Base-by-base conservation (phyloP, 2,329 filamentous ascomycete genomes). In the Leptographium wingfieldii region DNA sequence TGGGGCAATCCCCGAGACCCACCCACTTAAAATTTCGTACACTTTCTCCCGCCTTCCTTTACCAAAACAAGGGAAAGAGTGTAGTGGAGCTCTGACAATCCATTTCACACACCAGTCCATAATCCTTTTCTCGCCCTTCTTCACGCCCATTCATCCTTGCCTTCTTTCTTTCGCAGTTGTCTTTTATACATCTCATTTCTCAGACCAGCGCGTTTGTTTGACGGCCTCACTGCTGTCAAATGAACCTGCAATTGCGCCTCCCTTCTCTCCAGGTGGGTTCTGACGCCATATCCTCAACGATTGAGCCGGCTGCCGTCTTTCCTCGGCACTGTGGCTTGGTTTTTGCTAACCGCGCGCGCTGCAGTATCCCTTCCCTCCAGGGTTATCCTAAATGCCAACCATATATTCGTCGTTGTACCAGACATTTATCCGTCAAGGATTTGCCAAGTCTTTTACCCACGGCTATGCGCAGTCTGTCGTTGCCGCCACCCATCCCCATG, bases 391-490 rank as follows among this genome's bases (percentile, higher is more conserved):
- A 95, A 97, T 96, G 92, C 84, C 83, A 76, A 79, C 80, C 73
- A 83, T 85, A 70, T 85, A 85, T 74, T 85, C 82, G 64, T 82
- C 81, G 71, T 76, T 86, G 66, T 85, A 84, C 75, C 80, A 83
- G 77, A 86, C 82, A 80, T 89, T 97, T 81, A 90, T 95, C 84
- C 92, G 94, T 80, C 89, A 92, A 82, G 92, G 90, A 87, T 88
- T 96, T 77, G 86, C 90, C 72, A 97, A 97, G 80, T 91, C 92
- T 70, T 88, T 97, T 74, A 92, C 90, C 73, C 90, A 97, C 83
- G 92, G 92, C 76, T 97, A 96, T 82, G 92, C 92, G 68, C 92
- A 97, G 74, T 96, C 92, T 65, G 87, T 97, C 76, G 91, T 99
- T 76, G 94, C 94, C 70, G 92, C 91, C 69, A 90, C 90, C 65